Evolutionary conservation across 768 basidiomycete species (phyloP).

Genomic region (Coprinellus aureogranulatus): DNA sequence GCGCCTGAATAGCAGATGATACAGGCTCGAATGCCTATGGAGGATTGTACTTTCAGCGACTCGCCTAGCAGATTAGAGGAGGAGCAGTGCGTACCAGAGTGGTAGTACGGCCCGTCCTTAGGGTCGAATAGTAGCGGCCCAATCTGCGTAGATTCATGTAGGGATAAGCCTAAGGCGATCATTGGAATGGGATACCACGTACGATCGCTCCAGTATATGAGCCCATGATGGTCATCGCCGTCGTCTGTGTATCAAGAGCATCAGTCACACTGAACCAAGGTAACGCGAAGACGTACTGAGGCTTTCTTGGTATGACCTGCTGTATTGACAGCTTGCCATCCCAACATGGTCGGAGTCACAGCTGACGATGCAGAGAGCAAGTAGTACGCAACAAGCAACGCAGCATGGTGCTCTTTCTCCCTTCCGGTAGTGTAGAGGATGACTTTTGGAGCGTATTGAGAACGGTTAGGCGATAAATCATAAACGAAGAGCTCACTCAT

Average conservation of each 20-base stretch:
- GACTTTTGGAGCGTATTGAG: constrained; percentile 13
- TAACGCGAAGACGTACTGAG: constrained; percentile 11
- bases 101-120: constrained; percentile 19
- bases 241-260: constrained; percentile 16
- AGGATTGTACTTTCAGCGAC: not conserved
- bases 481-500: constrained; percentile 15
- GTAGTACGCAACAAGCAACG: constrained; percentile 30
- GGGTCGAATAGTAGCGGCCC: constrained; percentile 24
- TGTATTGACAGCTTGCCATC: constrained; percentile 35
- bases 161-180: not conserved
- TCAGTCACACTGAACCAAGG: not conserved
- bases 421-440: constrained; percentile 25
- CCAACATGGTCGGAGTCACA: constrained; percentile 24
- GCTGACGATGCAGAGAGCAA: constrained; percentile 21
- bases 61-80: not conserved
- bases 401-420: constrained; percentile 20
- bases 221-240: constrained; percentile 24
- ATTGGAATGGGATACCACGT: not conserved
- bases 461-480: not conserved
- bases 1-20: constrained; percentile 16
- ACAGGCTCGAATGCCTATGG: constrained; percentile 14
- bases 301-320: constrained; percentile 33
- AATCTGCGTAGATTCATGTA: constrained; percentile 10
- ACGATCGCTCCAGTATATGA: constrained; percentile 25
- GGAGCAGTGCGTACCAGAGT: constrained; percentile 11